Percentiles rank a stretch among this genome's conserved stretches.
phyloP scores from a whole-genome alignment of 345 rosid species.

The Atalantia buxifolia region DNA sequence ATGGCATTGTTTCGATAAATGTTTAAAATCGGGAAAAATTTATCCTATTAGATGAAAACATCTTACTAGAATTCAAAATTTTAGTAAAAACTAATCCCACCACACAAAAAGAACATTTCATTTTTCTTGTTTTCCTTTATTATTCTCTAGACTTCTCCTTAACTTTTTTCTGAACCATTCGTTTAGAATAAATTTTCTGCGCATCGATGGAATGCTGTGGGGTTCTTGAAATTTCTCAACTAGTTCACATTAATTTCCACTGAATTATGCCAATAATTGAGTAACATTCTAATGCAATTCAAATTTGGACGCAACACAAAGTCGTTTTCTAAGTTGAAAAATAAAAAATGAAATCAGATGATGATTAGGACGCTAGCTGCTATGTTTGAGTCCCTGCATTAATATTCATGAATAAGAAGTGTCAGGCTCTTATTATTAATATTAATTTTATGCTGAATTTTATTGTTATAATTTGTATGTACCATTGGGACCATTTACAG shows the following conservation, averaged over 20 bases:
- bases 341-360: neutral
- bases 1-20: too few species aligned
- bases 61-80: too few species aligned
- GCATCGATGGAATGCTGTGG: neutral
- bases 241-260: neutral
- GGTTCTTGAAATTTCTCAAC: neutral
- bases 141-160: neutral
- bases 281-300: neutral
- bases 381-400: neutral
- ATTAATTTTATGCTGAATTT: neutral
- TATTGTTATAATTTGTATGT: too few species aligned
- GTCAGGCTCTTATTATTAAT: neutral
- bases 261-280: neutral
- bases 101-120: neutral
- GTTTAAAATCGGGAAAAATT: accelerated
- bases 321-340: neutral
- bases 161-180: neutral
- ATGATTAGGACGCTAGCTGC: neutral
- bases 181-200: neutral
- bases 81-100: neutral
- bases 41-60: neutral
- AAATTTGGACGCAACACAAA: neutral
- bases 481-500: neutral
- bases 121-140: neutral
- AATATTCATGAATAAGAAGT: neutral